Evolutionary conservation across 2,329 filamentous ascomycete species (phyloP).

Genomic region (Cordyceps cateniannulata): DNA sequence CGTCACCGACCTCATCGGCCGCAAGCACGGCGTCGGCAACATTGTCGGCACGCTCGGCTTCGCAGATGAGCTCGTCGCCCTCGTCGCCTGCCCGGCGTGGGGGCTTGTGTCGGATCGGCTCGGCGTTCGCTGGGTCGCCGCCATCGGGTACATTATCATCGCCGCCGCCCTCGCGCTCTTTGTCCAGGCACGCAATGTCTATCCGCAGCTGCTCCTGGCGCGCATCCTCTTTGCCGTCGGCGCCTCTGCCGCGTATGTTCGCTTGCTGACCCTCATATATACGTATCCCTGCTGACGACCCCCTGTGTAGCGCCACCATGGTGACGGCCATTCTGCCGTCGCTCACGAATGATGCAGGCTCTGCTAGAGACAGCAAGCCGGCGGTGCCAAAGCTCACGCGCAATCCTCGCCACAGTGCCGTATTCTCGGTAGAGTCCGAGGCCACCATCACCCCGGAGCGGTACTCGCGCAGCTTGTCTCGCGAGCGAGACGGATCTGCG

Average conservation of each 20-base stretch:
- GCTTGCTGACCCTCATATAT: background rate
- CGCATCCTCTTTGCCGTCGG: conserved; percentile 84
- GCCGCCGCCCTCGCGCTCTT: conserved; percentile 70
- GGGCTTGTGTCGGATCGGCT: conserved; percentile 70
- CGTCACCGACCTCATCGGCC: conserved; percentile 73
- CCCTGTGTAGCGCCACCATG: conserved; percentile 67
- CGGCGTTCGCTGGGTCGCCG: conserved; percentile 65
- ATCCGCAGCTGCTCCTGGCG: conserved; percentile 80
- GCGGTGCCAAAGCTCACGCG: conserved; percentile 30
- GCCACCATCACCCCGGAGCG: conserved; percentile 66
- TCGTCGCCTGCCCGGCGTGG: conserved; percentile 76
- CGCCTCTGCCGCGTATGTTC: conserved; percentile 71
- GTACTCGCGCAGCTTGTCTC: conserved; percentile 36
- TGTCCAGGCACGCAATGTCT: conserved; percentile 80
- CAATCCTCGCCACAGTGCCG: conserved; percentile 49
- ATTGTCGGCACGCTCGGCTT: conserved; percentile 81
- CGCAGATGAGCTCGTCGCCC: conserved; percentile 73
- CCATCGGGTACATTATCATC: conserved; percentile 76
- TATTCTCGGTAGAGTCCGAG: conserved; percentile 66
- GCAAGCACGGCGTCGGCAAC: conserved; percentile 67
- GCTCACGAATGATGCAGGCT: conserved; percentile 46
- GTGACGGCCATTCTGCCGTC: conserved; percentile 88
- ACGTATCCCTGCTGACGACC: background rate
- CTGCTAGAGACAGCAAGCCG: conserved; percentile 20
- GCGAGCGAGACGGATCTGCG: conserved; percentile 19